Percentiles rank a stretch among this genome's conserved stretches.
Evolutionary conservation across 2,329 filamentous ascomycete species (phyloP).

Genomic region (Immersiporthe knoxdaviesiana): DNA sequence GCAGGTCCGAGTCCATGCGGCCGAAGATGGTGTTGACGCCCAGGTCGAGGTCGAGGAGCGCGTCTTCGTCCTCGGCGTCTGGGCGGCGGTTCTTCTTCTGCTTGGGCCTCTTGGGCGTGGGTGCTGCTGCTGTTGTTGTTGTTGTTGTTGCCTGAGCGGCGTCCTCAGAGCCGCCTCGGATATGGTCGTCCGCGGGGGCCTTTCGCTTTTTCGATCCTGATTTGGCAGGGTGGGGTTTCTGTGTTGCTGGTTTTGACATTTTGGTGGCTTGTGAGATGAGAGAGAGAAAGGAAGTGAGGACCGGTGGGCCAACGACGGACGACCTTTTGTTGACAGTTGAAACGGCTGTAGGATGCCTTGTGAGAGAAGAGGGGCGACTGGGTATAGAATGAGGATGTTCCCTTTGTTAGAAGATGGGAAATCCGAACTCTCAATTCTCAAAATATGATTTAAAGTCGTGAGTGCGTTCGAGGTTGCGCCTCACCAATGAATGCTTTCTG

Average conservation of each 20-base stretch:
- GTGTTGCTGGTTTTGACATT: slow-evolving; percentile 19
- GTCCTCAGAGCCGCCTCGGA: slow-evolving; percentile 34
- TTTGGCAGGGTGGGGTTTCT: slow-evolving; percentile 21
- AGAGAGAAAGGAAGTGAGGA: not conserved
- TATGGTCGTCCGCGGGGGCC: slow-evolving; percentile 32
- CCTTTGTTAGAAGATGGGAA: not conserved
- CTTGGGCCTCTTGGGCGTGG: slow-evolving; percentile 48
- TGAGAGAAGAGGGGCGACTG: not conserved
- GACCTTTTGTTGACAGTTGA: not conserved
- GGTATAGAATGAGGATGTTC: not conserved
- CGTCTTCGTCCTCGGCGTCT: slow-evolving; percentile 54
- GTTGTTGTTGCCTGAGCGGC: too few species aligned
- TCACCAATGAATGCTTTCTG: not conserved
- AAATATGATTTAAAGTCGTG: not conserved
- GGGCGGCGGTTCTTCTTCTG: slow-evolving; percentile 42
- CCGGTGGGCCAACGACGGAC: not conserved
- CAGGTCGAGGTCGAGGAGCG: slow-evolving; percentile 66
- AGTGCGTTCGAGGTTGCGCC: not conserved
- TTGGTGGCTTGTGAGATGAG: slow-evolving; percentile 3
- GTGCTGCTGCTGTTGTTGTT: not conserved
- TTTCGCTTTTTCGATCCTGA: slow-evolving; percentile 58
- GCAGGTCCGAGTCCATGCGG: slow-evolving; percentile 78
- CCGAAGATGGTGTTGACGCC: slow-evolving; percentile 80
- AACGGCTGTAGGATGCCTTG: not conserved
- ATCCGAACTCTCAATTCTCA: not conserved